Percentiles rank a stretch among this genome's conserved stretches.
Conservation (phyloP, 75 land plant genomes). For the Sequoiadendron giganteum region DNA sequence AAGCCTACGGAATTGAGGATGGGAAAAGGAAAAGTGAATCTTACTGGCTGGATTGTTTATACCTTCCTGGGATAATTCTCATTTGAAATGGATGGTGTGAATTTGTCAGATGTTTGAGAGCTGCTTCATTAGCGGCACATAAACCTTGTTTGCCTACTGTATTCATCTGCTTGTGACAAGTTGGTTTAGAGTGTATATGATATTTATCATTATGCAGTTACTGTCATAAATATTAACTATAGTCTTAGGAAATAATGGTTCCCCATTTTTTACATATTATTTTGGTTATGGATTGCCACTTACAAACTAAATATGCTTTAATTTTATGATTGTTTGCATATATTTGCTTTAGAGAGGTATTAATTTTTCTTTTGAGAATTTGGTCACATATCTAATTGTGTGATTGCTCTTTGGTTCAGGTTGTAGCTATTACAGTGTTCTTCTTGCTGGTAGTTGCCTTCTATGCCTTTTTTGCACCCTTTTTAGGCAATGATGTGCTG, state of each 20-base stretch:
- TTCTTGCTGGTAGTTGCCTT: constrained; percentile 68
- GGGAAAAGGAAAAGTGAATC: constrained; percentile 11
- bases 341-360: not conserved
- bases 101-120: constrained; percentile 7
- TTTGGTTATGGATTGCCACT: not conserved
- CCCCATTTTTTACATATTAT: not conserved
- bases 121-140: not conserved
- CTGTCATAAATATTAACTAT: not conserved
- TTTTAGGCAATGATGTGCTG: constrained; percentile 54
- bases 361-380: not conserved
- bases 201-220: not conserved
- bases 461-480: constrained; percentile 88
- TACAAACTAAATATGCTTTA: not conserved
- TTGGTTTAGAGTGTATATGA: not conserved
- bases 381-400: constrained; percentile 14
- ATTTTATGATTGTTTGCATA: not conserved
- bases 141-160: not conserved
- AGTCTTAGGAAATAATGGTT: not conserved
- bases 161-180: not conserved
- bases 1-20: not conserved
- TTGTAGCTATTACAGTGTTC: constrained; percentile 85
- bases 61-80: constrained; percentile 17
- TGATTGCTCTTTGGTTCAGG: constrained; percentile 38
- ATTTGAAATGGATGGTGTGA: constrained; percentile 46
- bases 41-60: constrained; percentile 26